Evolutionary conservation across 768 basidiomycete species (phyloP), one percentile per base, ranked within the genome.

Genomic region (Termitomyces sp.): DNA sequence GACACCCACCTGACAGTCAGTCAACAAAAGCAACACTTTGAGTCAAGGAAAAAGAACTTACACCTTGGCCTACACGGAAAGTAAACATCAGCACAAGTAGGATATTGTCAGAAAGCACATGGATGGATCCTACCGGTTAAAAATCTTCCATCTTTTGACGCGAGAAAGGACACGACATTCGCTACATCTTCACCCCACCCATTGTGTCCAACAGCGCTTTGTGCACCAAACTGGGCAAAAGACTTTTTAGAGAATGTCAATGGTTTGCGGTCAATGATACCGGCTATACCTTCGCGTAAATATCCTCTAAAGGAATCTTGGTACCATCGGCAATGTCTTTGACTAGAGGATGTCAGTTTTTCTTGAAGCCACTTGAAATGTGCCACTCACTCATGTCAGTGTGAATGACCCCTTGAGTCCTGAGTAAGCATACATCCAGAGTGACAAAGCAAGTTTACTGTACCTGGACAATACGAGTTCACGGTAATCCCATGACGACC

Each of bases 121-220:
- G n/a, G 38, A n/a, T 36, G 11, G 26, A 7, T 35, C 66, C 36
- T 22, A 66, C 74, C 74, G 0, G 74, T 74, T 14, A 76, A 66
- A 35, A 69, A 73, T 44, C 61, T 61, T 0, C 72, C 67, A 28
- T 73, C 71, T 55, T 70, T 67, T 6, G 73, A 74, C 11, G 68
- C 69, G 2, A 76, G 66, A 53, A 71, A 76, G 1, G 73, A 74
- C 1, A 77, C 75, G 13, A 73, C 33, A 14, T 67, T 63, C 26
- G 76, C 75, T 5, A 77, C 56, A 18, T 76, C 69, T 13, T 68
- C 68, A 1, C 71, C 65, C 9, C 64, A 57, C 2, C 65, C 72
- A 22, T 62, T 63, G 16, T 60, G 38, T 18, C 62, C 61, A 1
- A 66, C 47, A 5, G 65, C 58, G 14, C 48, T 48, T 4, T 7